These are phyloP conservation scores for Candida morakotiae DNA, from an alignment of 805 yeast genomes.

Conservation along the genomic window DNA sequence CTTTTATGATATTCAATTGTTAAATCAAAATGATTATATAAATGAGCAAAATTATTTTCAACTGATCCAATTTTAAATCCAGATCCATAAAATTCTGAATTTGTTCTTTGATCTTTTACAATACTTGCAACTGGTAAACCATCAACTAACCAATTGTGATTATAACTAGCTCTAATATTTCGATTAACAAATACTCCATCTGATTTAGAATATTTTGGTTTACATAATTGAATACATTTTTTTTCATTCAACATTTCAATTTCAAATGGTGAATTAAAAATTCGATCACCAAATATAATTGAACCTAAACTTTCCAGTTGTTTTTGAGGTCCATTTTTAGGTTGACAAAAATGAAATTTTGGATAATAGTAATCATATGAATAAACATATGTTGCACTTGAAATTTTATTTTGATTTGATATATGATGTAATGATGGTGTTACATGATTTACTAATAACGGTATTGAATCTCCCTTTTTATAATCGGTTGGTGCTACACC, in stretches of 20 bases:
- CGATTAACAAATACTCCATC: constrained; percentile 76
- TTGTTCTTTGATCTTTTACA: constrained; percentile 53
- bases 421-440: constrained; percentile 64
- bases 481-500: constrained; percentile 96
- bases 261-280: constrained; percentile 86
- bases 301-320: constrained; percentile 92
- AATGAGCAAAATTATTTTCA: constrained; percentile 55
- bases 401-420: constrained; percentile 22
- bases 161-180: constrained; percentile 76
- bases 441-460: constrained; percentile 82
- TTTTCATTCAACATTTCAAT: constrained; percentile 72
- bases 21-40: constrained; percentile 80
- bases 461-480: constrained; percentile 63
- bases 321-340: constrained; percentile 58
- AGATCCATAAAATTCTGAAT: constrained; percentile 63
- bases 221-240: constrained; percentile 67
- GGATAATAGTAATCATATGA: constrained; percentile 83
- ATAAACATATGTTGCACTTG: constrained; percentile 54
- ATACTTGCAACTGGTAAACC: constrained; percentile 87
- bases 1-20: constrained; percentile 79
- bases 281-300: constrained; percentile 91
- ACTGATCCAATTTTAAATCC: constrained; percentile 79
- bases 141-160: constrained; percentile 89
- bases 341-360: constrained; percentile 79
- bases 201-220: constrained; percentile 50